A percentile compares a stretch with the other conserved stretches of the same genome.
Conservation (phyloP, 129 eudicot species). For the Logfia minima region DNA sequence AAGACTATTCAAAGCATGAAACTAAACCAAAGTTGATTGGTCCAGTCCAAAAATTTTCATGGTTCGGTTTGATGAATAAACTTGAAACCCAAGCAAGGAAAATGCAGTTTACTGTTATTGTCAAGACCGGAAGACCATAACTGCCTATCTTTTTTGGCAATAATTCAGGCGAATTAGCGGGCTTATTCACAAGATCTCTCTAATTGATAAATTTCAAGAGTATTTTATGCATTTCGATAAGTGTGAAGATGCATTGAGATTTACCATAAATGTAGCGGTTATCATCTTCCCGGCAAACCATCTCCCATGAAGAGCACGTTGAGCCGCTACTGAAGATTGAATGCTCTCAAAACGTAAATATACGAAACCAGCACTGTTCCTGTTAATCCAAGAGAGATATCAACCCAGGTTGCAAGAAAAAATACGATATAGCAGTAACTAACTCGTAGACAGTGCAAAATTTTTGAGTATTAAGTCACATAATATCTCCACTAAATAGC, state of each 20-base stretch:
- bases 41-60: not conserved
- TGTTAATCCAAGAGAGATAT: conserved; percentile 28
- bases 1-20: not conserved
- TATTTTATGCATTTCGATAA: not conserved
- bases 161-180: not conserved
- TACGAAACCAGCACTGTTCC: conserved; percentile 75
- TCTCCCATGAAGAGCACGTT: conserved; percentile 79
- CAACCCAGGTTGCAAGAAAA: conserved; percentile 10
- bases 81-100: not conserved
- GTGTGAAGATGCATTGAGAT: not conserved
- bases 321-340: conserved; percentile 66
- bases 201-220: not conserved
- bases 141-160: not conserved
- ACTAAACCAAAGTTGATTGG: not conserved
- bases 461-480: no score
- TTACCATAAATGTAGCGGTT: conserved; percentile 80
- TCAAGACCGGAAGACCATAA: not conserved
- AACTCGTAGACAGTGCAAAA: no score
- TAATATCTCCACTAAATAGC: no score
- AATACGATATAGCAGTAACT: not conserved
- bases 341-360: conserved; percentile 73
- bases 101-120: not conserved
- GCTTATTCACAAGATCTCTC: not conserved
- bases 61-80: not conserved
- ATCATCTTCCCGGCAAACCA: conserved; percentile 98